Evolutionary conservation across 495 filamentous ascomycete species (phyloP).

Genomic region (Viridothelium virens): DNA sequence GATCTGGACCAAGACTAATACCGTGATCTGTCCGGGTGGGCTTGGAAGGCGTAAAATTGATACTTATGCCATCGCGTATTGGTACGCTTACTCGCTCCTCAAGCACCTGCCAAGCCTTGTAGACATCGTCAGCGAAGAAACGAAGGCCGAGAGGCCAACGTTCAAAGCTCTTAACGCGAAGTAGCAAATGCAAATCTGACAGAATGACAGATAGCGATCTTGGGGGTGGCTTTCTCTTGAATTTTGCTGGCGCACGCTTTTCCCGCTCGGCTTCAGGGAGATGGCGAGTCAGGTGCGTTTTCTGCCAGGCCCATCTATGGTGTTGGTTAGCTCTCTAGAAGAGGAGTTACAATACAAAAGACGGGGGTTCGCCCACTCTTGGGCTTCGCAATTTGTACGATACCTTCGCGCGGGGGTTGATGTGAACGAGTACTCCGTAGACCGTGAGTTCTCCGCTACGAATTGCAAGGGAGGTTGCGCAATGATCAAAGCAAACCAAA

Average conservation of each 20-base stretch:
- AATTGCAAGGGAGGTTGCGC: not conserved
- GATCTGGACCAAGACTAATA: conserved; percentile 14
- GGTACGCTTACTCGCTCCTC: not conserved
- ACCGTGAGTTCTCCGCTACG: too few species aligned
- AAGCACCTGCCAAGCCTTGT: conserved; percentile 50
- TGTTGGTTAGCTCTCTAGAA: conserved; percentile 12
- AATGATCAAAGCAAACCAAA: too few species aligned
- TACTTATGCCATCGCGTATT: conserved; percentile 3
- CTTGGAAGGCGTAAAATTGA: not conserved
- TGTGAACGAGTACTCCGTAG: too few species aligned
- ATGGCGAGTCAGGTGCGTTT: conserved; percentile 67
- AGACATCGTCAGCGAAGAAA: conserved; percentile 68
- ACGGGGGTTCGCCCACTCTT: too few species aligned
- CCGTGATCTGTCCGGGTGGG: conserved; percentile 1
- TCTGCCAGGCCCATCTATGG: conserved; percentile 83
- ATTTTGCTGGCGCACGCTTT: conserved; percentile 19
- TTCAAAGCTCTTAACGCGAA: conserved; percentile 67
- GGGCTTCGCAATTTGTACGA: too few species aligned
- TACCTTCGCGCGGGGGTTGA: too few species aligned
- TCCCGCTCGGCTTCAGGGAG: conserved; percentile 44
- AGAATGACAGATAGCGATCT: conserved; percentile 56
- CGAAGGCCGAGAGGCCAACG: conserved; percentile 75
- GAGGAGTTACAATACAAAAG: not conserved
- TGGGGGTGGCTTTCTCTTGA: conserved; percentile 32
- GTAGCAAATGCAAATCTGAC: conserved; percentile 67